Percentiles rank a stretch among this genome's conserved stretches.
phyloP scores from a whole-genome alignment of 768 basidiomycete species.

The Suillus subaureus region DNA sequence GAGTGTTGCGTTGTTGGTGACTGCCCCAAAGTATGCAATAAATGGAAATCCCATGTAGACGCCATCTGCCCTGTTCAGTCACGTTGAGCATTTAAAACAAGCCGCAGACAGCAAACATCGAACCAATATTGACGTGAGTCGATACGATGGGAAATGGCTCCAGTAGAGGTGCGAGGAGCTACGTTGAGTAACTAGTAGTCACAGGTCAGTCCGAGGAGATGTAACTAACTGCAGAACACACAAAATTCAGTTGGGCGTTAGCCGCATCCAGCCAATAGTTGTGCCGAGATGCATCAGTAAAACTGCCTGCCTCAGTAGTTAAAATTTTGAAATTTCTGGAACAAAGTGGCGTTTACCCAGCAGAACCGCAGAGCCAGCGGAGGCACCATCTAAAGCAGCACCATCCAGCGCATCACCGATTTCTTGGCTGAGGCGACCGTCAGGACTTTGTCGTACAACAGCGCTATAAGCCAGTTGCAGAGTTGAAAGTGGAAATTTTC shows the following conservation, averaged over 20 bases:
- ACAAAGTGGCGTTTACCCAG: conserved; percentile 18
- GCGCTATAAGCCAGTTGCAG: conserved; percentile 31
- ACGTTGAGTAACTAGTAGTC: conserved; percentile 22
- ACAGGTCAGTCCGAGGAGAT: neutral
- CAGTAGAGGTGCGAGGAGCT: conserved; percentile 34
- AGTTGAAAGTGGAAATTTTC: conserved; percentile 20
- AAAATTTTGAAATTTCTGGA: neutral
- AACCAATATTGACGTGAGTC: conserved; percentile 37
- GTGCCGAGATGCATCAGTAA: conserved; percentile 17
- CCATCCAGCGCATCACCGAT: conserved; percentile 29
- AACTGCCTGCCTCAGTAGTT: conserved; percentile 11
- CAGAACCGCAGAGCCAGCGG: conserved; percentile 27
- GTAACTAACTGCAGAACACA: conserved; percentile 4
- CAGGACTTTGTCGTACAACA: conserved; percentile 26
- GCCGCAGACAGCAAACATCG: neutral
- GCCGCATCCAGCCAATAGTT: conserved; percentile 25
- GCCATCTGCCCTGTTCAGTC: conserved; percentile 33
- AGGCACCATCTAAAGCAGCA: conserved; percentile 32
- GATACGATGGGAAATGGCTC: conserved; percentile 44
- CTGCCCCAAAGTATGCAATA: conserved; percentile 43
- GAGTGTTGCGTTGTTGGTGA: conserved; percentile 37
- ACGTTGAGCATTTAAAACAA: neutral
- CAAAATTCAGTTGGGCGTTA: conserved; percentile 25
- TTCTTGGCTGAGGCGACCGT: conserved; percentile 30
- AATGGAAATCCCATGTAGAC: conserved; percentile 49